Evolutionary conservation across 2,329 filamentous ascomycete genomes (phyloP), one percentile per base, ranked within the genome.

Genomic region (Epichloe baconii): DNA sequence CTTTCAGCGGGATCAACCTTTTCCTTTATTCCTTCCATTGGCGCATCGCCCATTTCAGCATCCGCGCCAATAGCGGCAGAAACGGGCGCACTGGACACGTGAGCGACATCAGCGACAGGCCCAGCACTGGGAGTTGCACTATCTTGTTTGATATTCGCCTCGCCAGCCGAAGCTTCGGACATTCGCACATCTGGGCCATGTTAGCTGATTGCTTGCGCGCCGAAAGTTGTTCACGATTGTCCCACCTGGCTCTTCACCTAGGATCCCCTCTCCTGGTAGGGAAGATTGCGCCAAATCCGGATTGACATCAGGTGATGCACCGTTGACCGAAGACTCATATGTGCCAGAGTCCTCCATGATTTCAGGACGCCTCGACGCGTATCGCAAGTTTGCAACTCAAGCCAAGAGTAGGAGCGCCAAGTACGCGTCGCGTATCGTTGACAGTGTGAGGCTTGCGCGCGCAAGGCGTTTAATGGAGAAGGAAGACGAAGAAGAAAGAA

Each of bases 41-140:
- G 71, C 53, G 71, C 79, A 57, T 86, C 86, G 53, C 77, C 83
- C 86, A 91, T 91, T 60, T 90, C 87, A 63, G 89, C 85, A 62
- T 93, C 87, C 58, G 85, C 83, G 56, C 70, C 77, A 55, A 77
- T 71, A 50, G 78, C 78, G 60, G 86, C 79, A 52, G 60, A 48
- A 41, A 54, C 38, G 37, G 82, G 82, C 47, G 76, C 83, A 54
- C 79, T 74, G 41, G 83, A 81, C 52, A 82, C 81, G 71, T 88
- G 82, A 59, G 84, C 72, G n/a, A 80, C 78, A 62, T 83, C 59
- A 52, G 67, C 71, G 55, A 72, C 73, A 54, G 80, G 75, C n/a
- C 75, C 79, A 48, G 77, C 73, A 19, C 76, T 79, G 48, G 77
- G 74, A 35, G 79, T 78, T 40, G 76, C 73, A 59, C 73, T 79